Base-by-base conservation (phyloP, 78 protist species). In the Guillardia theta region DNA sequence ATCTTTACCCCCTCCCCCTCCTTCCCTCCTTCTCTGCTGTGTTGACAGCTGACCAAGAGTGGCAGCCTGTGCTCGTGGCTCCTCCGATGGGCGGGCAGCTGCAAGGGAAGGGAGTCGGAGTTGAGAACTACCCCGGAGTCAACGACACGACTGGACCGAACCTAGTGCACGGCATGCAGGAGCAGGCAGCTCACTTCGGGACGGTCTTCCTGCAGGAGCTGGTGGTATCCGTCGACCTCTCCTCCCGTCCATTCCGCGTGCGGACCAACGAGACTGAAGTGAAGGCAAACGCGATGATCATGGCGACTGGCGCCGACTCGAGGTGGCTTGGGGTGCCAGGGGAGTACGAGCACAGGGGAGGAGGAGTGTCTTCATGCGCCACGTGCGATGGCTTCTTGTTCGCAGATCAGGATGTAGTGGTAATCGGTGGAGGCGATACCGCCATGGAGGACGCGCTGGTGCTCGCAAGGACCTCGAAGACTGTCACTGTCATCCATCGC, bases 361-460 rank as follows among this genome's bases (percentile, higher is more conserved):
- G 78, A 10, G 78, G 78, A 24, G 78, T 64, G 78, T 19, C 93
- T 10, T 27, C 48, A 33, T 95, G 96, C 87, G 96, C 95, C 30
- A 95, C 96, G 6, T 95, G 96, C 45, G 95, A 94, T 12, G 96
- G 92, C 93, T 76, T 41, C 80, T 47, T 92, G 39, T 92, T 6
- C 83, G 24, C 54, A 0, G 95, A 43, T 48, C 2, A 48, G 48
- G 78, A 46, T 4, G 95, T 78, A 8, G 83, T 80, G 50, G 95
- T 93, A 24, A 19, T 93, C 1, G 95, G 95, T 45, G 95, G 95
- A 48, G 95, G 95, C 64, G 95, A 93, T 44, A 87, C 93, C 4
- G 95, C 95, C 41, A 88, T 93, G 95, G 95, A 93, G n/a, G 95
- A 93, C 10, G 95, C 95, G 9, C 80, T 93, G 21, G 92, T 93